Percentiles rank a stretch among this genome's conserved stretches.
These are phyloP conservation scores for Suillus subluteus DNA, from an alignment of 768 basidiomycete species.

Conservation along the genomic window DNA sequence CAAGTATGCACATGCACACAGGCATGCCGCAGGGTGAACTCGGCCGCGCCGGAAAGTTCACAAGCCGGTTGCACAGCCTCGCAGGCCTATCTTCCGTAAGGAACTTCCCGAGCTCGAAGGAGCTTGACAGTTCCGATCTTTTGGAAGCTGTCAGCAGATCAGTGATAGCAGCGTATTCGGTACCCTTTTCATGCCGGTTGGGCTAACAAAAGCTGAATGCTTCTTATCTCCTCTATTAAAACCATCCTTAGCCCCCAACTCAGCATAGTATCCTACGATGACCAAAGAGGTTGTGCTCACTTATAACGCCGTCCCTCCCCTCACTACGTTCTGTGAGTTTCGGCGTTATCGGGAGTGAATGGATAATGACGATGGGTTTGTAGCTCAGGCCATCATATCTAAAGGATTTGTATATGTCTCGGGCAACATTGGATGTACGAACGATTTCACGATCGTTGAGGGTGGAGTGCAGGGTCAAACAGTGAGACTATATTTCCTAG, in stretches of 20 bases:
- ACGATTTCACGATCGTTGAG: slow-evolving; percentile 34
- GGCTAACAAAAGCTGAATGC: background rate
- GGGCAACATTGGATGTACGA: slow-evolving; percentile 41
- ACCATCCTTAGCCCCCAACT: background rate
- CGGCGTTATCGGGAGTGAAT: no score
- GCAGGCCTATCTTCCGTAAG: background rate
- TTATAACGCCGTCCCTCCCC: slow-evolving; percentile 36
- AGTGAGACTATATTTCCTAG: slow-evolving; percentile 27
- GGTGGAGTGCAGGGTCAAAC: slow-evolving; percentile 43
- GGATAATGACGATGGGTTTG: background rate
- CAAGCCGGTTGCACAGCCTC: slow-evolving; percentile 1
- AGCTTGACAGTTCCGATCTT: background rate
- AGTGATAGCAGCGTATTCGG: background rate
- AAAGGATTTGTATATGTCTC: slow-evolving; percentile 42
- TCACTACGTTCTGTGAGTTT: slow-evolving; percentile 39
- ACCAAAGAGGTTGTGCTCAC: slow-evolving; percentile 33
- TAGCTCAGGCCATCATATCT: slow-evolving; percentile 43
- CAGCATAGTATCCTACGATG: slow-evolving; percentile 21
- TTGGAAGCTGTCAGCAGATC: background rate
- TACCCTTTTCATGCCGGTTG: background rate
- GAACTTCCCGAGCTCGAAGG: background rate
- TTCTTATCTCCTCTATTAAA: background rate
- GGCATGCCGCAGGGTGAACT: background rate
- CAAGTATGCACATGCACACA: background rate
- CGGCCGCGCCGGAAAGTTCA: background rate